Evolutionary conservation across 1,284 basidiomycete species (phyloP).

Genomic region (Ustilago trichophora): DNA sequence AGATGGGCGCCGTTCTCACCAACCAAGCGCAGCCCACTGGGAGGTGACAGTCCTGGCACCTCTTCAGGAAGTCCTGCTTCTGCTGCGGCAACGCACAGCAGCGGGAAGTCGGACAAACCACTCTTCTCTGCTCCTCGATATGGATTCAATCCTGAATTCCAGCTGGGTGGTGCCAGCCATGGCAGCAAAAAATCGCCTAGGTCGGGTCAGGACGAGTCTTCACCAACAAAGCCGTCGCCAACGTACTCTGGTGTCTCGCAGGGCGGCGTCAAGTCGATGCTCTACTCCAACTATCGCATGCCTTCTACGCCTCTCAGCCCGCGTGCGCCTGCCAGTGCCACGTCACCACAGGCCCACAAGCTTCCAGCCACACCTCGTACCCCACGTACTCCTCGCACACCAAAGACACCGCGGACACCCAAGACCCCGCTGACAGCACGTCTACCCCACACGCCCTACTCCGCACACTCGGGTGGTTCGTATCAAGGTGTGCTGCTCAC

Average conservation of each 20-base stretch:
- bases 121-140: slow-evolving; percentile 15
- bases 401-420: slow-evolving; percentile 1
- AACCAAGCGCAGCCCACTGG: slow-evolving; percentile 9
- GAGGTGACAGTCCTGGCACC: not conserved
- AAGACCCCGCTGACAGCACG: slow-evolving; percentile 13
- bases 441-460: slow-evolving; percentile 9
- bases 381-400: slow-evolving; percentile 7
- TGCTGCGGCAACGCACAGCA: slow-evolving; percentile 1
- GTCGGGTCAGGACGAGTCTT: not conserved
- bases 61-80: slow-evolving; percentile 5
- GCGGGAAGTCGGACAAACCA: slow-evolving; percentile 14
- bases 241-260: slow-evolving; percentile 8
- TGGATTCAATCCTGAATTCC: slow-evolving; percentile 28
- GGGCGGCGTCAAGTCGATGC: slow-evolving; percentile 23
- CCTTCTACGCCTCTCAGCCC: slow-evolving; percentile 12
- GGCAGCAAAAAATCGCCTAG: not conserved
- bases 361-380: not conserved
- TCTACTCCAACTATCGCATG: slow-evolving; percentile 8
- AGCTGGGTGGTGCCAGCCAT: slow-evolving; percentile 2
- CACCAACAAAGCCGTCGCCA: slow-evolving; percentile 25
- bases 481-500: slow-evolving; percentile 33
- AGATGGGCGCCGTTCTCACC: slow-evolving; percentile 8
- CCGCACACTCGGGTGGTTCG: not conserved
- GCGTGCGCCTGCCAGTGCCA: not conserved
- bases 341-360: slow-evolving; percentile 1